Percentiles rank a stretch among this genome's conserved stretches.
phyloP scores from a whole-genome alignment of 1,284 basidiomycete species.

The Erythrobasidium hasegawianum region DNA sequence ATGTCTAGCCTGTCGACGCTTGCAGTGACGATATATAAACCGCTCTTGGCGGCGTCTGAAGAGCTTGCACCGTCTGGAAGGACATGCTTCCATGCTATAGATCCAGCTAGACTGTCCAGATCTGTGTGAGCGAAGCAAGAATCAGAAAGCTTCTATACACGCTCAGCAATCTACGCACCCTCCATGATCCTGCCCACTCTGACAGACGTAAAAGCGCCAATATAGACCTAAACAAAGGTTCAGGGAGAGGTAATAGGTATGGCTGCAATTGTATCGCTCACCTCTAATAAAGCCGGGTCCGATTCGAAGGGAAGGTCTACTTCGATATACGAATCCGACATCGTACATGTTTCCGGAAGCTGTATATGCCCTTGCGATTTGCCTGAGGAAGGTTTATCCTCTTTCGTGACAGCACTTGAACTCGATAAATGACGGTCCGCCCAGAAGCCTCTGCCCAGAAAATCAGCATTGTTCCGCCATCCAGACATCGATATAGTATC shows the following conservation, averaged over 20 bases:
- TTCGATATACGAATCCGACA: conserved; percentile 48
- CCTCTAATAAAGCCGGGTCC: conserved; percentile 46
- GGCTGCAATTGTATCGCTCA: too few relatives aligned
- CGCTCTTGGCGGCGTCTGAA: conserved; percentile 41
- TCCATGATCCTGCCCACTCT: conserved; percentile 50
- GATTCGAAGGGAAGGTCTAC: conserved; percentile 47
- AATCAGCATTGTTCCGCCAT: too few relatives aligned
- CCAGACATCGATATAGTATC: not conserved
- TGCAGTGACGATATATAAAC: conserved; percentile 51
- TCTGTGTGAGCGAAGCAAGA: too few relatives aligned
- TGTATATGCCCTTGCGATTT: not conserved
- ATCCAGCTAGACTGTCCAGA: conserved; percentile 48
- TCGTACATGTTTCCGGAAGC: conserved; percentile 35
- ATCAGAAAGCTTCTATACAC: too few relatives aligned
- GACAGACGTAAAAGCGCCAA: conserved; percentile 47
- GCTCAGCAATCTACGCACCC: too few relatives aligned
- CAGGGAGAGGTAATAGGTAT: too few relatives aligned
- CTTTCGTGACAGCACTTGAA: not conserved
- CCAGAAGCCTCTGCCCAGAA: conserved; percentile 20
- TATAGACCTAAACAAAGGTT: conserved; percentile 43
- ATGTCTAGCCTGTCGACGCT: conserved; percentile 49
- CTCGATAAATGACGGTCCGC: conserved; percentile 18
- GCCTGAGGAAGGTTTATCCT: not conserved
- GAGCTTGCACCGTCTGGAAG: conserved; percentile 45
- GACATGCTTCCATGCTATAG: conserved; percentile 48